phyloP scores from a whole-genome alignment of 805 yeast genomes.

The Ogataea dorogensis region DNA sequence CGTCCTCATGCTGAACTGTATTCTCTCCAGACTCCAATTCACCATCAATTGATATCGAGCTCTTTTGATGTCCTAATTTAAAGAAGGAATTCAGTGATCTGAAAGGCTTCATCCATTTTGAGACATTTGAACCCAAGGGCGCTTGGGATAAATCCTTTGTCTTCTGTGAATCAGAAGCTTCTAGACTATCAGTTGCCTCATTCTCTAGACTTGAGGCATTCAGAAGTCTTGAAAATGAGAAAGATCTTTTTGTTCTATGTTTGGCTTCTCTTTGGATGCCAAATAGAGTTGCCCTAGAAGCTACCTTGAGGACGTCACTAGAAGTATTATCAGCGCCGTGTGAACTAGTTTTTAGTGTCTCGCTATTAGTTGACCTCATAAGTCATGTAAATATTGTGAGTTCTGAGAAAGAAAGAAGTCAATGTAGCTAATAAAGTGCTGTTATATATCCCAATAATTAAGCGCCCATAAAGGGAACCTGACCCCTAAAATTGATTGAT shows the following conservation, averaged over 20 bases:
- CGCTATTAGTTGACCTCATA: no score
- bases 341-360: no score
- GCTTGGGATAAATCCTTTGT: background rate
- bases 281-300: background rate
- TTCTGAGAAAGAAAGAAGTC: no score
- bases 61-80: background rate
- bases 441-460: no score
- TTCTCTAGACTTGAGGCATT: background rate
- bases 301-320: no score
- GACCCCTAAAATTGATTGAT: background rate
- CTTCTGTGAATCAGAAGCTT: background rate
- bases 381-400: no score
- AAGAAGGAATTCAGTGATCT: background rate
- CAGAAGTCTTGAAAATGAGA: slow-evolving; percentile 13
- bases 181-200: background rate
- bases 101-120: background rate
- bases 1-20: background rate
- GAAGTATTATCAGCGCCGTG: no score
- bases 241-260: slow-evolving; percentile 6
- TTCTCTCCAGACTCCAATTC: background rate
- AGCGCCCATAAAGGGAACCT: background rate
- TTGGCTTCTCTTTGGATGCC: background rate
- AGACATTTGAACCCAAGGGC: background rate
- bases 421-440: no score
- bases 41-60: background rate